Percentiles rank a stretch among this genome's conserved stretches.
These are phyloP conservation scores for Phytophthora pistaciae DNA, from an alignment of 352 stramenopile genomes.

Conservation along the genomic window DNA sequence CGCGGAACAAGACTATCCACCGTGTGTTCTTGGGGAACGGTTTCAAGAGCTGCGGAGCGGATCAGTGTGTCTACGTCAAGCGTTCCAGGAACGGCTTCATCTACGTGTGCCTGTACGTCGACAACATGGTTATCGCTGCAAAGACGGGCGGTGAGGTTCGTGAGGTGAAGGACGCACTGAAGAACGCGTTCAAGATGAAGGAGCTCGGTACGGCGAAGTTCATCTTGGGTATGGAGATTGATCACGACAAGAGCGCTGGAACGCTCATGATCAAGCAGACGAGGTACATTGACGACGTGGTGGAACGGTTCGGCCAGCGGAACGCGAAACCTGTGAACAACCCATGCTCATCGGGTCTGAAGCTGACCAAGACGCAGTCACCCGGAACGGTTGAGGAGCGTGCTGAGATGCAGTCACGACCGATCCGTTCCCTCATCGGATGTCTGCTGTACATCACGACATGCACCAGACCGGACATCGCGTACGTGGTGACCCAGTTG, in stretches of 20 bases:
- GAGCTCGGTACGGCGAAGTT: neutral
- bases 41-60: constrained; percentile 1
- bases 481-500: neutral
- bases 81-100: neutral
- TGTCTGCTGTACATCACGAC: constrained; percentile 7
- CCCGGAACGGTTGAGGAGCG: neutral
- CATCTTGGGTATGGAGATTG: constrained; percentile 10
- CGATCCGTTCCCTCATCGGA: constrained; percentile 1
- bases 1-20: constrained; percentile 10
- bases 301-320: constrained; percentile 5
- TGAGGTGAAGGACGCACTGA: constrained; percentile 4
- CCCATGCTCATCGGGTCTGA: neutral
- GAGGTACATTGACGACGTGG: constrained; percentile 1
- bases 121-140: constrained; percentile 1
- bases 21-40: neutral
- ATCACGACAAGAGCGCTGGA: neutral
- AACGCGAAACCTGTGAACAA: constrained; percentile 2
- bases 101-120: neutral
- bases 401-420: constrained; percentile 2
- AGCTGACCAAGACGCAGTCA: neutral
- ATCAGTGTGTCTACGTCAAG: neutral
- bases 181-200: constrained; percentile 10
- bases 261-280: constrained; percentile 10
- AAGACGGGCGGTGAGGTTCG: constrained; percentile 1
- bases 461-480: neutral